Conservation (phyloP, 768 basidiomycete species). For the Suillus luteus region DNA sequence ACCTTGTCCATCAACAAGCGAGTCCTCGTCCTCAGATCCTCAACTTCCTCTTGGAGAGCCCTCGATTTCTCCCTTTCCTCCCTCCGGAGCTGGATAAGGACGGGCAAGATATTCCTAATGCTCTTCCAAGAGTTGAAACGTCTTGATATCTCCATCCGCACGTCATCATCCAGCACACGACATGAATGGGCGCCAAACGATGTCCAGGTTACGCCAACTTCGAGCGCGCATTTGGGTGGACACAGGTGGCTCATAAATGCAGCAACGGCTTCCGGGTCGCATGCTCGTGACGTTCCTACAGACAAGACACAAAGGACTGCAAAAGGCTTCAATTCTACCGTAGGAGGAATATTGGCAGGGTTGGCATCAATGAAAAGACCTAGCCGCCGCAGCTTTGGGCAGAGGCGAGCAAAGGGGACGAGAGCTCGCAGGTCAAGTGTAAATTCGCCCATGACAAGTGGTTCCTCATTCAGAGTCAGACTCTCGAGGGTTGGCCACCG, state of each 20-base stretch:
- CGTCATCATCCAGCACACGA: slow-evolving; percentile 14
- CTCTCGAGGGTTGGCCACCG: slow-evolving; percentile 47
- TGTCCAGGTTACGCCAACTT: slow-evolving; percentile 52
- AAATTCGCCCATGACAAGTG: slow-evolving; percentile 30
- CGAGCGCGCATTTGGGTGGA: slow-evolving; percentile 44
- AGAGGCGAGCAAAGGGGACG: slow-evolving; percentile 42
- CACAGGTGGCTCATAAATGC: slow-evolving; percentile 56
- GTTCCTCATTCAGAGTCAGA: slow-evolving; percentile 50
- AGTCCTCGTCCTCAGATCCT: slow-evolving; percentile 51
- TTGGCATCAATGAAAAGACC: slow-evolving; percentile 42
- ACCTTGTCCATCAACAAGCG: slow-evolving; percentile 42
- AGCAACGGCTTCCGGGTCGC: slow-evolving; percentile 45
- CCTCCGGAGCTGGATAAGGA: slow-evolving; percentile 43
- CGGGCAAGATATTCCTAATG: slow-evolving; percentile 44
- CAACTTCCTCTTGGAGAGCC: slow-evolving; percentile 45
- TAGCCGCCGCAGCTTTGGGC: slow-evolving; percentile 38
- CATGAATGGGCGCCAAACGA: slow-evolving; percentile 21
- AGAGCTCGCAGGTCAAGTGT: slow-evolving; percentile 41
- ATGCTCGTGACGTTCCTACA: slow-evolving; percentile 52
- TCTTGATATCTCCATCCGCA: slow-evolving; percentile 14
- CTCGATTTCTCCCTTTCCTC: slow-evolving; percentile 45
- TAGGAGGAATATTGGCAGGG: slow-evolving; percentile 20
- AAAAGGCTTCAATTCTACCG: slow-evolving; percentile 21
- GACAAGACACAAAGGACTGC: slow-evolving; percentile 33
- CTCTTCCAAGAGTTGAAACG: slow-evolving; percentile 45